Conservation (phyloP, 2,329 filamentous ascomycete species). For the Paecilomyces formosus region DNA sequence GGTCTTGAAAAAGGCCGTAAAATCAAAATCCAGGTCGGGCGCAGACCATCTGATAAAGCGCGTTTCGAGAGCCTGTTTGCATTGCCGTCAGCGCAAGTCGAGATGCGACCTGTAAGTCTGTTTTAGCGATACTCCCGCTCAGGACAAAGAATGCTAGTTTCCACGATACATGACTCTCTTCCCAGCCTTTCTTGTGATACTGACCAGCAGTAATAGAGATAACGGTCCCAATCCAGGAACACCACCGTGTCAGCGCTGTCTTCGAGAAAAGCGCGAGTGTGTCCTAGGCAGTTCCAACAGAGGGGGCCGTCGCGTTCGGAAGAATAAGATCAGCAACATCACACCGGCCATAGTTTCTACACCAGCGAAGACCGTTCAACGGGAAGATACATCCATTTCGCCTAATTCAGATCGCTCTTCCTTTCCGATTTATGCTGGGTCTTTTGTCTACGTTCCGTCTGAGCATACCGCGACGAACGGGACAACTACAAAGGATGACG, state of each 20-base stretch:
- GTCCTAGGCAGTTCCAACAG: slow-evolving; percentile 53
- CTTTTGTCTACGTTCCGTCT: slow-evolving; percentile 26
- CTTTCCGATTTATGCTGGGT: slow-evolving; percentile 22
- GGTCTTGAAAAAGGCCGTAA: slow-evolving; percentile 1
- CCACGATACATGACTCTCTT: slow-evolving; percentile 8
- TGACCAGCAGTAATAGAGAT: slow-evolving; percentile 24
- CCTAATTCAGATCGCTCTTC: slow-evolving; percentile 17
- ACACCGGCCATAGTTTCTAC: slow-evolving; percentile 17
- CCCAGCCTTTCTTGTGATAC: slow-evolving; percentile 7
- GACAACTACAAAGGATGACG: slow-evolving; percentile 27
- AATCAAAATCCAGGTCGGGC: slow-evolving; percentile 16
- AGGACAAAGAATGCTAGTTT: slow-evolving; percentile 2
- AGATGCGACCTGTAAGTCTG: slow-evolving; percentile 44
- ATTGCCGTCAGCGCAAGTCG: slow-evolving; percentile 44
- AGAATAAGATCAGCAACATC: slow-evolving; percentile 38
- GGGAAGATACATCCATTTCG: slow-evolving; percentile 16
- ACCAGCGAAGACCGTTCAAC: slow-evolving; percentile 18
- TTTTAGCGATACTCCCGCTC: background rate
- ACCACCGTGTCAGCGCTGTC: slow-evolving; percentile 52
- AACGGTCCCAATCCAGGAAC: slow-evolving; percentile 42
- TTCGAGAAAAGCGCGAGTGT: slow-evolving; percentile 51
- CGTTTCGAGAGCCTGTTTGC: slow-evolving; percentile 41
- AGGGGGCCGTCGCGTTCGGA: slow-evolving; percentile 51
- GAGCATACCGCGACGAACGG: slow-evolving; percentile 21
- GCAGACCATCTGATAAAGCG: slow-evolving; percentile 33